These are phyloP conservation scores for Mycosphaerella sp. DNA, from an alignment of 2,329 filamentous ascomycete species.

Conservation along the genomic window DNA sequence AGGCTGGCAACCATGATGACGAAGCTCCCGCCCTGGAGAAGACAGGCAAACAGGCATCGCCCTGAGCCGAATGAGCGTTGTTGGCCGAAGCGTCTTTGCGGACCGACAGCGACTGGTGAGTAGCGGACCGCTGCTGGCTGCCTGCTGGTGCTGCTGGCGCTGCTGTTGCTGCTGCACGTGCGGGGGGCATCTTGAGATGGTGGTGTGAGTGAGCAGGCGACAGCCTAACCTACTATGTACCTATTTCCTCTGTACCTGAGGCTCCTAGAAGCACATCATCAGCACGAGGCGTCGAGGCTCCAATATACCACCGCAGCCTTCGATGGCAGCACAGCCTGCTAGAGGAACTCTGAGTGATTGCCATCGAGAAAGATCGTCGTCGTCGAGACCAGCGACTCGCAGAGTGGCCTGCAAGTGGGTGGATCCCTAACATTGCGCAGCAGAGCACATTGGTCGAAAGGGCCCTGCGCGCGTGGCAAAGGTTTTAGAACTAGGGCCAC, in stretches of 20 bases:
- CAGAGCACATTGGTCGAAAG: not conserved
- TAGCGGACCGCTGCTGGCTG: not conserved
- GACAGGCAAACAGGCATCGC: not conserved
- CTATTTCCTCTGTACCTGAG: too few relatives aligned
- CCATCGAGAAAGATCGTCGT: not conserved
- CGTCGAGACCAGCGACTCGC: constrained; percentile 4
- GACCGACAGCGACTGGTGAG: not conserved
- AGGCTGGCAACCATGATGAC: not conserved
- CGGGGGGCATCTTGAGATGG: too few relatives aligned
- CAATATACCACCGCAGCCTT: too few relatives aligned
- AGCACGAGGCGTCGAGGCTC: too few relatives aligned
- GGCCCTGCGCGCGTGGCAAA: not conserved
- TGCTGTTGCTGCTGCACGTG: too few relatives aligned
- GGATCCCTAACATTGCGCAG: not conserved
- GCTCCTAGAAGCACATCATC: too few relatives aligned
- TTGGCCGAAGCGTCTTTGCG: not conserved
- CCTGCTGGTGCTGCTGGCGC: too few relatives aligned
- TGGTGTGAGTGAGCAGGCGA: too few relatives aligned
- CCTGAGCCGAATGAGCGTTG: not conserved
- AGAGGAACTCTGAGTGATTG: too few relatives aligned
- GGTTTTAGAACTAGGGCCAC: not conserved
- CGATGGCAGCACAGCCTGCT: too few relatives aligned
- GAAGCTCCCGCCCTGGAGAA: not conserved
- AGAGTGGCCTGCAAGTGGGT: constrained; percentile 1
- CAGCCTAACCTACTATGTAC: too few relatives aligned